phyloP scores from a whole-genome alignment of 2,329 filamentous ascomycete genomes.

The Byssoonygena ceratinophila region DNA sequence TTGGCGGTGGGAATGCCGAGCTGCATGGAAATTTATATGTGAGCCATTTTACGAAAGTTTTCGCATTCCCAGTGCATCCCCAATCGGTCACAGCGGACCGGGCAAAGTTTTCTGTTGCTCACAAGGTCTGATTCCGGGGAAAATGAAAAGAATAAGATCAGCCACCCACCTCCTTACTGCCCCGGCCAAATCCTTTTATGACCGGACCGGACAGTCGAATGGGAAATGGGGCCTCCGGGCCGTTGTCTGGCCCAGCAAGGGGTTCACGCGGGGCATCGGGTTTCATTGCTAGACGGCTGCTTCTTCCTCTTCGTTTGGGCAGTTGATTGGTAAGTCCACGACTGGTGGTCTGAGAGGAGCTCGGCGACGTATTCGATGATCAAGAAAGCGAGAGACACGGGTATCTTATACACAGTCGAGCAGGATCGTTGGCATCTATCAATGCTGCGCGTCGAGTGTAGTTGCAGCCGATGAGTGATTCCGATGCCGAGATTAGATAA shows the following conservation, averaged over 20 bases:
- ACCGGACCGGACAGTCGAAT: constrained; percentile 75
- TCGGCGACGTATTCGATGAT: too few relatives aligned
- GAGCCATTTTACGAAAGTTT: too few relatives aligned
- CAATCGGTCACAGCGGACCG: too few relatives aligned
- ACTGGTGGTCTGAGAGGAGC: too few relatives aligned
- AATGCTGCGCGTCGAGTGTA: too few relatives aligned
- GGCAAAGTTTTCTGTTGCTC: too few relatives aligned
- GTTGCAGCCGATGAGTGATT: too few relatives aligned
- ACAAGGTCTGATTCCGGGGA: background rate
- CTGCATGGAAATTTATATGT: constrained; percentile 34
- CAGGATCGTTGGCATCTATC: too few relatives aligned
- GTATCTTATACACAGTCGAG: background rate
- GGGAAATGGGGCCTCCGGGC: constrained; percentile 70
- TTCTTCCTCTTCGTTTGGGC: too few relatives aligned
- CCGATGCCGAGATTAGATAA: constrained; percentile 2
- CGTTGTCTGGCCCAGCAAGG: constrained; percentile 61
- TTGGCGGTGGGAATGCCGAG: constrained; percentile 96
- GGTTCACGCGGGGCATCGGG: constrained; percentile 50
- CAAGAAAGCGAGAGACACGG: too few relatives aligned
- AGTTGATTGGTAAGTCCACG: too few relatives aligned
- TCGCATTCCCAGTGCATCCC: too few relatives aligned
- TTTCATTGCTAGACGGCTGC: constrained; percentile 28
- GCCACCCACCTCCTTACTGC: constrained; percentile 66
- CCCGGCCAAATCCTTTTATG: constrained; percentile 84
- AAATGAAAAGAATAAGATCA: background rate